Evolutionary conservation across 345 rosid species (phyloP).

Genomic region (Arabidopsis arenosa): DNA sequence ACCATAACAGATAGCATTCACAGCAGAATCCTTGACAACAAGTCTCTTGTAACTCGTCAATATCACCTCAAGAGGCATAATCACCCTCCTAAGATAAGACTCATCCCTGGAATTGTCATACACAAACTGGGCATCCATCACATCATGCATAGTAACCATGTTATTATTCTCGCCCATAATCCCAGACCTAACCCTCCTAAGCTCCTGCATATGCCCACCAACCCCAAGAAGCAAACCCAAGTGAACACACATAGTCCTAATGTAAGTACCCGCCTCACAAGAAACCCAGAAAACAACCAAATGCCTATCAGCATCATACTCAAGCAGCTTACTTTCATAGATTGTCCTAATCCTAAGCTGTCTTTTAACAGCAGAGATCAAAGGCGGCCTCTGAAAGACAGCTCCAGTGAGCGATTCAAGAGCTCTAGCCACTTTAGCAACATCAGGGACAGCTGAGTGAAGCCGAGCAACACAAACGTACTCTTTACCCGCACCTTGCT

Average conservation of each 20-base stretch:
- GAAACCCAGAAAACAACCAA: constrained; percentile 96
- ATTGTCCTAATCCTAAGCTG: constrained; percentile 95
- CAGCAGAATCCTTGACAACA: constrained; percentile 93
- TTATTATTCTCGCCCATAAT: constrained; percentile 90
- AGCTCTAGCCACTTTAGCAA: constrained; percentile 85
- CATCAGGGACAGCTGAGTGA: constrained; percentile 85
- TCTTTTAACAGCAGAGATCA: constrained; percentile 94
- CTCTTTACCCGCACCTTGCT: constrained; percentile 98
- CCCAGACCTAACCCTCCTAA: constrained; percentile 95
- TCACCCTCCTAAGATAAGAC: constrained; percentile 77
- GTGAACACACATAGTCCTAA: constrained; percentile 95
- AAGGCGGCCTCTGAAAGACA: constrained; percentile 88
- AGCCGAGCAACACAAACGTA: constrained; percentile 92
- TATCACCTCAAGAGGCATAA: constrained; percentile 90
- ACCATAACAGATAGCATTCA: constrained; percentile 95
- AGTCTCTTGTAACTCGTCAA: constrained; percentile 92
- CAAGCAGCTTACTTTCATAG: constrained; percentile 86
- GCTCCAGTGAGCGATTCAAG: constrained; percentile 90
- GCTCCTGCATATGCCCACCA: constrained; percentile 96
- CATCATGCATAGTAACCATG: constrained; percentile 98
- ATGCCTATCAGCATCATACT: constrained; percentile 79
- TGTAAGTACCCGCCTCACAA: constrained; percentile 96
- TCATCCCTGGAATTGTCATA: constrained; percentile 73
- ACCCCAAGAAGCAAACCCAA: constrained; percentile 92
- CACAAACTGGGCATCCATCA: constrained; percentile 95